Evolutionary conservation across 495 filamentous ascomycete species (phyloP), one percentile per base, ranked within the genome.

Genomic region (Aspergillus saccharolyticus): DNA sequence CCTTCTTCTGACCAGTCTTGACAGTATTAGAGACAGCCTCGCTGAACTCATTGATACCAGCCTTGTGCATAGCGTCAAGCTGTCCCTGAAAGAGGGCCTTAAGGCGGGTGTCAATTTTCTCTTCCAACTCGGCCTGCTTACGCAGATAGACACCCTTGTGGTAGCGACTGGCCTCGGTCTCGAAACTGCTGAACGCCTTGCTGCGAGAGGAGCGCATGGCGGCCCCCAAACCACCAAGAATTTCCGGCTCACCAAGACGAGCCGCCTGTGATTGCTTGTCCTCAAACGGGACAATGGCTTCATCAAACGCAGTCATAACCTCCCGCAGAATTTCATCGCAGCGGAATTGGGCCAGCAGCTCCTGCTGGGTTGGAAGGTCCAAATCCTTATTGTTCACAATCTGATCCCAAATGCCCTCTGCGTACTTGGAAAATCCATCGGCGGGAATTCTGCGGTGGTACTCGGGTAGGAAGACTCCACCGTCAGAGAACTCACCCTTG

Each of bases 321-420:
- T 94, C 91, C 61, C 90, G 79, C 42, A 89, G 75, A 54, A 98
- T 98, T 78, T 98, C 94, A 67, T 98, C 94, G 68, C 94, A 98
- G 48, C 94, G 83, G 78, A 97, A 98, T 70, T 98, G 94, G 3
- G 94, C 94, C 50, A 98, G 83, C 46, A 98, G 76, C 66, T 98
- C 94, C 68, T 98, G 94, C 72, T 98, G 94, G 0, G 94, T 97
- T 16, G 94, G 94, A 30, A 98, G 74, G 75, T 98, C 94, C 58
- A 98, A 77, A 64, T 98, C 94, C 73, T 98, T 98, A 74, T 98
- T 98, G 73, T 91, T 89, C 63, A 96, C 90, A 63, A 98, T 98
- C 71, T 97, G 94, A 67, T 96, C 90, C 94, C 94, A 98, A 16
- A 98, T 84, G 42, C 91, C 89, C 64, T 91, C 85, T 9, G 94